A percentile compares a stretch with the other conserved stretches of the same genome.
phyloP scores from a whole-genome alignment of 768 basidiomycete genomes.

The Pluteus cervinus region DNA sequence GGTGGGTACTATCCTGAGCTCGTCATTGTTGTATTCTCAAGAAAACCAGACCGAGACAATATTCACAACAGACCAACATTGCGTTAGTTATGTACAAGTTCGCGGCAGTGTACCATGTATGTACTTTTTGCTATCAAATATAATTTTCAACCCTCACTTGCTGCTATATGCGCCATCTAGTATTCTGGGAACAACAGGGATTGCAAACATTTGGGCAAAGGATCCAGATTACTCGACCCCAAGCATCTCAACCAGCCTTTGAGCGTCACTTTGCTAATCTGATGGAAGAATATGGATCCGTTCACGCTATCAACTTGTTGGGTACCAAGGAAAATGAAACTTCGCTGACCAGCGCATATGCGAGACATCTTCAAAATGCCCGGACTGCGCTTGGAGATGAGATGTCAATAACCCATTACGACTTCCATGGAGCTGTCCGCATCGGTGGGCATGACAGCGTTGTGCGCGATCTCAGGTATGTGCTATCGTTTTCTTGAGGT shows the following conservation, averaged over 20 bases:
- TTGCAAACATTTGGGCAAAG: constrained; percentile 90
- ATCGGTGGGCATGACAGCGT: constrained; percentile 86
- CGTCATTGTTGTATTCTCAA: constrained; percentile 7
- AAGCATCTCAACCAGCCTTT: constrained; percentile 95
- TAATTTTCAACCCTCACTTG: constrained; percentile 8
- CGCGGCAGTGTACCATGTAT: constrained; percentile 92
- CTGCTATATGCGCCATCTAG: constrained; percentile 31
- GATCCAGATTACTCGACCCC: constrained; percentile 93
- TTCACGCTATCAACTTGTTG: constrained; percentile 88
- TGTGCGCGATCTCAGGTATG: constrained; percentile 62
- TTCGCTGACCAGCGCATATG: constrained; percentile 76
- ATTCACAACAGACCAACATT: constrained; percentile 80
- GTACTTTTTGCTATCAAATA: constrained; percentile 28
- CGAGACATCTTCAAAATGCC: constrained; percentile 68
- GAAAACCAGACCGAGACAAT: constrained; percentile 76
- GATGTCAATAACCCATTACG: constrained; percentile 81
- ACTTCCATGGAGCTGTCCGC: constrained; percentile 85
- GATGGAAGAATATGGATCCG: constrained; percentile 76
- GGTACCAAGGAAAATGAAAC: constrained; percentile 92
- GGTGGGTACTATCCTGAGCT: constrained; percentile 33
- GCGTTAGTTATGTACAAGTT: constrained; percentile 89
- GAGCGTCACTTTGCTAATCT: constrained; percentile 88
- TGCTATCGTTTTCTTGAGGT: not conserved
- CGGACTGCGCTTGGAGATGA: constrained; percentile 57
- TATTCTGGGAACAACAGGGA: constrained; percentile 99